Conservation (phyloP, 805 yeast species). For the Phaffomyces thermotolerans region DNA sequence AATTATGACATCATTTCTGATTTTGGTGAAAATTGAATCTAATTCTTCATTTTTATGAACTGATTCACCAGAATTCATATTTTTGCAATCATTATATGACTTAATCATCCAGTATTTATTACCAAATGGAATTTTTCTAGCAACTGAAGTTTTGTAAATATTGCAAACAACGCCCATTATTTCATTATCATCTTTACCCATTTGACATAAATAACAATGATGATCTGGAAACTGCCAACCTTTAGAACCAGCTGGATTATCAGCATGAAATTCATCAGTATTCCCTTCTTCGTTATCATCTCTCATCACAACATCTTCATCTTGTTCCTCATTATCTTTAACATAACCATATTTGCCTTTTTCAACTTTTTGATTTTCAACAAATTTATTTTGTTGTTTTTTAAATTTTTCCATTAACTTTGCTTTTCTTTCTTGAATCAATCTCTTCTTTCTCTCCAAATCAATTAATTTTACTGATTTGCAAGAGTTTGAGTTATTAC, state of each 20-base stretch:
- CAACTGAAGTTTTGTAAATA: conserved; percentile 49
- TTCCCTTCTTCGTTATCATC: conserved; percentile 13
- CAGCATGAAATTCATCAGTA: conserved; percentile 22
- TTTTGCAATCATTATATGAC: conserved; percentile 42
- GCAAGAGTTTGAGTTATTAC: not conserved
- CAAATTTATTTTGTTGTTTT: conserved; percentile 71
- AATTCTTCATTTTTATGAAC: conserved; percentile 27
- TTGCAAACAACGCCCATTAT: conserved; percentile 72
- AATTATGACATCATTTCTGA: conserved; percentile 36
- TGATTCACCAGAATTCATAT: conserved; percentile 12
- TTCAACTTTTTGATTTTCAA: conserved; percentile 32
- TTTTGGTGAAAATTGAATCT: conserved; percentile 29
- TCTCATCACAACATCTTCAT: conserved; percentile 32
- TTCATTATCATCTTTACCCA: conserved; percentile 57
- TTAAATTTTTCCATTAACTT: conserved; percentile 73
- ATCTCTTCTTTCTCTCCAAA: conserved; percentile 51
- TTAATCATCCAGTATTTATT: conserved; percentile 59
- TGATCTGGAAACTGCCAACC: conserved; percentile 64
- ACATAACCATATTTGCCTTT: conserved; percentile 15
- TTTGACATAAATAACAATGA: conserved; percentile 77
- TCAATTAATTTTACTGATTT: conserved; percentile 24
- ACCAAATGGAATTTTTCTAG: conserved; percentile 57
- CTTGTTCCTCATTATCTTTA: conserved; percentile 6
- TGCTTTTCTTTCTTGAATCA: conserved; percentile 63
- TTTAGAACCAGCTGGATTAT: not conserved